Evolutionary conservation across 352 stramenopile species (phyloP).

Genomic region (Phytophthora pluvialis): DNA sequence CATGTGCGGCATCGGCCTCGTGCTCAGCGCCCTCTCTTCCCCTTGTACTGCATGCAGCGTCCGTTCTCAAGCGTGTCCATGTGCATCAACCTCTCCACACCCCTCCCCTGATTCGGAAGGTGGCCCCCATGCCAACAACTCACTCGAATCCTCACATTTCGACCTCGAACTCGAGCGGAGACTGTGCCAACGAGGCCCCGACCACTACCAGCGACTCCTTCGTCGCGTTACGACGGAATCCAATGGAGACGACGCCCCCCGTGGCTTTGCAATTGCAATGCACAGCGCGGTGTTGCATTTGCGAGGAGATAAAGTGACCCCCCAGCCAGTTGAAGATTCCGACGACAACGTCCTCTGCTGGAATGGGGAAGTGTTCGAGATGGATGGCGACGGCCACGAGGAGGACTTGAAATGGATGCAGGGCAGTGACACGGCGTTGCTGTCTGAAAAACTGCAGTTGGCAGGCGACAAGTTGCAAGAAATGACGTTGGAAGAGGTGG

Average conservation of each 20-base stretch:
- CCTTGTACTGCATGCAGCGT: neutral
- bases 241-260: neutral
- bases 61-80: neutral
- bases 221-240: conserved; percentile 11
- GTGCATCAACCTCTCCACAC: neutral
- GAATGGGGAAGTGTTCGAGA: conserved; percentile 94
- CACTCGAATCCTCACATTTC: conserved; percentile 16
- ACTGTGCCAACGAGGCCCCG: conserved; percentile 43
- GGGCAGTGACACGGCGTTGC: conserved; percentile 53
- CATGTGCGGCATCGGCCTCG: conserved; percentile 44
- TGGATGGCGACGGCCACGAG: conserved; percentile 22
- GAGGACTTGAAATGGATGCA: conserved; percentile 20
- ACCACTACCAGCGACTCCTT: conserved; percentile 29
- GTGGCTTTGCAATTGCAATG: conserved; percentile 53
- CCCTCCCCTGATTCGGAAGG: neutral
- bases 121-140: neutral
- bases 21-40: conserved; percentile 14
- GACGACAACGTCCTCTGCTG: conserved; percentile 83
- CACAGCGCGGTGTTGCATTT: conserved; percentile 92
- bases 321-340: conserved; percentile 85
- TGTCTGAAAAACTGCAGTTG: conserved; percentile 50
- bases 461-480: conserved; percentile 24
- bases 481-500: conserved; percentile 1
- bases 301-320: conserved; percentile 62
- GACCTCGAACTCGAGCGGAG: conserved; percentile 28